Base-by-base conservation (phyloP, 306 rosid species). In the Casuarina glauca region DNA sequence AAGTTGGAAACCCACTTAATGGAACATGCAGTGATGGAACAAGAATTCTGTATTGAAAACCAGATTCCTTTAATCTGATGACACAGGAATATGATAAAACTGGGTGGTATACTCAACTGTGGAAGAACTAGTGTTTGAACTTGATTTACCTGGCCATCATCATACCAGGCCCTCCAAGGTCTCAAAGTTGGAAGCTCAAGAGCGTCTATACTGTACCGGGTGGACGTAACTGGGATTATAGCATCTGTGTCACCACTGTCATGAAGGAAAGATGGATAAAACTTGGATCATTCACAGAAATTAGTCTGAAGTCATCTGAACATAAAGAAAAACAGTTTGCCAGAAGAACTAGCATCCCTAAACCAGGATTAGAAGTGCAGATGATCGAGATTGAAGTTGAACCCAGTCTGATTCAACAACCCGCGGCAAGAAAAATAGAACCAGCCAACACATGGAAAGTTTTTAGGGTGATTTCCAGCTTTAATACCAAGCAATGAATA, bases 91-190 rank as follows among this genome's bases (percentile, higher is more conserved):
- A 78, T 16, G 39, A 63, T 60, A 72, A 26, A 26, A 26, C 32
- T 26, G 32, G 32, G 32, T 26, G 32, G 32, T 26, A 26, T 26
- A 26, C 32, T 0, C 32, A 26, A 26, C 32, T 26, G 32, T 26
- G 32, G 32, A 26, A 26, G 32, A 26, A 26, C 32, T 26, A 0
- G 32, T 41, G 6, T 66, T 66, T 17, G 20, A 66, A 17, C 49
- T 39, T 66, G 48, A 45, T 55, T 72, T 85, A 92, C 98, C 90
- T 89, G 87, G 13, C 84, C 90, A 49, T 84, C 92, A 49, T 88
- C 90, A 8, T 94, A 94, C 98, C 98, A 94, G 58, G 98, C 82
- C 42, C 76, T 86, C 97, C 98, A 94, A 42, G 87, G 90, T 16
- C 85, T 68, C 13, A 74, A 72, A 9, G 90, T 88, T 35, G 96